Base-by-base conservation (phyloP, 208 protist species). In the Polymyxa betae region DNA sequence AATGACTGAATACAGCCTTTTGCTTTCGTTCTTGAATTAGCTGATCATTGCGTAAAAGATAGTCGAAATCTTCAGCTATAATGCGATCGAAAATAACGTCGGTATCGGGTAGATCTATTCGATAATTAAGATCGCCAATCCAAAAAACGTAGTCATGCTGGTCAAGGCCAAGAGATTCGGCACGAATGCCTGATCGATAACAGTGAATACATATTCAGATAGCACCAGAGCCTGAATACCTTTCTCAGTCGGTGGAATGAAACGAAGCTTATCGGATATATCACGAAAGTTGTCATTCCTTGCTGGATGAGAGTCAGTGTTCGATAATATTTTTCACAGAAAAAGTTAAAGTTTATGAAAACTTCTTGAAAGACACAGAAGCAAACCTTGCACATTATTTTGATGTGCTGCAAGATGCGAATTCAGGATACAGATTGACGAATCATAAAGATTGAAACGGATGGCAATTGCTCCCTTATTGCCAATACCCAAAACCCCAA, bases 61-160 rank as follows among this genome's bases (percentile, higher is more conserved):
- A 66, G 20, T 16, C 16, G 29, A 66, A 29, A 29, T 66, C 54
- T 32, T 66, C 29, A 29, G 54, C 54, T 29, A 29, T 29, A 66
- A 66, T 66, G 54, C 54, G 54, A 32, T 66, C 54, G 54, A 32
- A 66, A 29, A 66, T 66, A 66, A 66, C 54, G 29, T 66, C 54
- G 20, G 29, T 66, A 29, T 66, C 54, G 54, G 54, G 54, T 29
- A 66, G 54, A 29, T 66, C 54, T 16, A 66, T 66, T 32, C 54
- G 54, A 29, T 66, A 66, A 66, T 66, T 66, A 16, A 66, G 54
- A 66, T 66, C 54, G 54, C 54, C 54, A 29, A 66, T 66, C 54
- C 54, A 66, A 29, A 66, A 66, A 66, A 66, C 54, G 54, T 66
- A 66, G 29, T 66, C 54, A 66, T 66, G 54, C 29, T 29, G 54